Percentiles rank a stretch among this genome's conserved stretches.
Evolutionary conservation across 2,329 filamentous ascomycete genomes (phyloP).

Genomic region (Claviceps arundinis): DNA sequence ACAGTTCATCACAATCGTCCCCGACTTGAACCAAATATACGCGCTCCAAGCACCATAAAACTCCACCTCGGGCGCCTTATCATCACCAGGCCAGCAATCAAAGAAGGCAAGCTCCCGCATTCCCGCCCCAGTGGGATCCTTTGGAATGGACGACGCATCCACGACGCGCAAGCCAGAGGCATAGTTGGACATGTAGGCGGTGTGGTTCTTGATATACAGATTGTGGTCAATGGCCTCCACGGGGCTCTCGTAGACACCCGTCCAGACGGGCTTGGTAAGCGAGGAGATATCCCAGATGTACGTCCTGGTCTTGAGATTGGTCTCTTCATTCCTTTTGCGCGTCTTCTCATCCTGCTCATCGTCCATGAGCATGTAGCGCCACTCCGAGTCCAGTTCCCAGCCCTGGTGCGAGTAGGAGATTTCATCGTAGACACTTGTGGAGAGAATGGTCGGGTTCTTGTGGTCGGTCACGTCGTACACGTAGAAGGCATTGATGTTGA

Average conservation of each 20-base stretch:
- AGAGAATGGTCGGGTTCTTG: conserved; percentile 29
- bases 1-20: conserved; percentile 30
- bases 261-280: conserved; percentile 24
- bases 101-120: conserved; percentile 31
- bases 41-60: conserved; percentile 30
- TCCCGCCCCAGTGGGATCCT: conserved; percentile 24
- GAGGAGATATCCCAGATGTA: conserved; percentile 35
- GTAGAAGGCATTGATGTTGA: conserved; percentile 35
- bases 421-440: conserved; percentile 36
- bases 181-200: conserved; percentile 33
- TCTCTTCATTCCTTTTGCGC: conserved; percentile 18
- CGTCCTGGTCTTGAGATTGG: conserved; percentile 24
- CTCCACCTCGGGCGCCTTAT: conserved; percentile 17
- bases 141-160: conserved; percentile 17
- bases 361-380: conserved; percentile 32
- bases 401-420: conserved; percentile 41
- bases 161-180: conserved; percentile 29
- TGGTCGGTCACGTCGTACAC: conserved; percentile 33
- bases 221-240: conserved; percentile 31
- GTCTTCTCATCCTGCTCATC: conserved; percentile 39
- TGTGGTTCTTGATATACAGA: conserved; percentile 28
- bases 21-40: conserved; percentile 30
- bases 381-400: conserved; percentile 31
- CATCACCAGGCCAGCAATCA: conserved; percentile 34
- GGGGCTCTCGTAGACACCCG: conserved; percentile 26